Conservation (phyloP, 2,329 filamentous ascomycete genomes). For the Fusarium sp. region DNA sequence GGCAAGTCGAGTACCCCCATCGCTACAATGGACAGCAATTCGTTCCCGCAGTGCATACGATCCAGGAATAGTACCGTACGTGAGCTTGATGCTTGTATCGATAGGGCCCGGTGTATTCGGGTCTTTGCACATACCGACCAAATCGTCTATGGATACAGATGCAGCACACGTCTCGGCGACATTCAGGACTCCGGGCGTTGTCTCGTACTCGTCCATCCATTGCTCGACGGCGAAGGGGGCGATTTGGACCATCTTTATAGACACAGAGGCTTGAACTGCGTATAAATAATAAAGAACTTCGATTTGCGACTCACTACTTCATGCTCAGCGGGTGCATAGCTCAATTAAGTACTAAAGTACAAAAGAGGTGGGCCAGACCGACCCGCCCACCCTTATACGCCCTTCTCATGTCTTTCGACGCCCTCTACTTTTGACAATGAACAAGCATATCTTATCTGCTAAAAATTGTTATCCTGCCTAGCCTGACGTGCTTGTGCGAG, state of each 20-base stretch:
- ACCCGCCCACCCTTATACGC: not conserved
- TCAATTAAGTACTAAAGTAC: conserved; percentile 2
- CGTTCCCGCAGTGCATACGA: conserved; percentile 72
- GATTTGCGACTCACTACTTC: not conserved
- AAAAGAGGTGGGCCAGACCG: not conserved
- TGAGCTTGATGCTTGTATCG: conserved; percentile 68
- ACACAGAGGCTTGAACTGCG: not conserved
- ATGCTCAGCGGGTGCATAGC: not conserved
- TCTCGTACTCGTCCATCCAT: conserved; percentile 74
- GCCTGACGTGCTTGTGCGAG: not conserved
- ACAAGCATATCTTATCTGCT: not conserved
- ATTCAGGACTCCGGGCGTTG: conserved; percentile 70
- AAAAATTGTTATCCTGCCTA: not conserved
- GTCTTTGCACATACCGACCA: conserved; percentile 70
- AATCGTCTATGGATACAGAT: conserved; percentile 77
- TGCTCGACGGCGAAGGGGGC: conserved; percentile 76
- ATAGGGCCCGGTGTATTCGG: conserved; percentile 58
- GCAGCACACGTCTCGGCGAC: conserved; percentile 84
- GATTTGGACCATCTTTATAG: conserved; percentile 65
- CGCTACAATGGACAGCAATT: conserved; percentile 74
- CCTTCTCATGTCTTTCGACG: conserved; percentile 2
- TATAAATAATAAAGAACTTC: not conserved
- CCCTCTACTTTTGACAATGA: not conserved
- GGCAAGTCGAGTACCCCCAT: conserved; percentile 60
- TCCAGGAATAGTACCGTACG: conserved; percentile 80